phyloP scores from a whole-genome alignment of 192 early-diverging fungal species.

The Chytriomyces sp. region DNA sequence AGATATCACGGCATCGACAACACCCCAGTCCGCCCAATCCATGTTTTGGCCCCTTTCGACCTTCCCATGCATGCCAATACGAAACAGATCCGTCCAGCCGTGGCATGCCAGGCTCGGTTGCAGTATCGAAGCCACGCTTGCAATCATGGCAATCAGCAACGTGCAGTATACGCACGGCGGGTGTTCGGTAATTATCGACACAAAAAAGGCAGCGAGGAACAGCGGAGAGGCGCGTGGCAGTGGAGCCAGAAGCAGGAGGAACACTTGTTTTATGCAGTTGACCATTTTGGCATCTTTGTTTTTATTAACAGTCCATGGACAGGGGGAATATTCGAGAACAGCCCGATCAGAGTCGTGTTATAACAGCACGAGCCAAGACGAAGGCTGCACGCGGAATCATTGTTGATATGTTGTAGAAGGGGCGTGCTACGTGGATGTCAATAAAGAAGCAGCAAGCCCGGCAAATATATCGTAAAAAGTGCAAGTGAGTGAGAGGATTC shows the following conservation, averaged over 20 bases:
- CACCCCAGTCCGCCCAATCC: neutral
- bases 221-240: neutral
- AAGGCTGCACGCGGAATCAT: neutral
- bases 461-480: neutral
- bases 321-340: neutral
- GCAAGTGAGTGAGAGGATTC: neutral
- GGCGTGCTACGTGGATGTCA: neutral
- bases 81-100: neutral
- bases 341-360: neutral
- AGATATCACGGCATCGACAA: neutral
- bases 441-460: neutral
- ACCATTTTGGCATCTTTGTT: neutral
- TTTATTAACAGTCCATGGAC: neutral
- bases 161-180: neutral
- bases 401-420: conserved; percentile 7
- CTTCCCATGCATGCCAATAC: neutral
- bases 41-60: neutral
- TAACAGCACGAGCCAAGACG: neutral
- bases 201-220: neutral
- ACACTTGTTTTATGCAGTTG: neutral
- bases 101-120: neutral
- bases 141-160: neutral
- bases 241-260: neutral
- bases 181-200: neutral
- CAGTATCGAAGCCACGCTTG: neutral